Evolutionary conservation across 2,329 filamentous ascomycete species (phyloP), one percentile per base, ranked within the genome.

Genomic region (Penicillium brasilianum): DNA sequence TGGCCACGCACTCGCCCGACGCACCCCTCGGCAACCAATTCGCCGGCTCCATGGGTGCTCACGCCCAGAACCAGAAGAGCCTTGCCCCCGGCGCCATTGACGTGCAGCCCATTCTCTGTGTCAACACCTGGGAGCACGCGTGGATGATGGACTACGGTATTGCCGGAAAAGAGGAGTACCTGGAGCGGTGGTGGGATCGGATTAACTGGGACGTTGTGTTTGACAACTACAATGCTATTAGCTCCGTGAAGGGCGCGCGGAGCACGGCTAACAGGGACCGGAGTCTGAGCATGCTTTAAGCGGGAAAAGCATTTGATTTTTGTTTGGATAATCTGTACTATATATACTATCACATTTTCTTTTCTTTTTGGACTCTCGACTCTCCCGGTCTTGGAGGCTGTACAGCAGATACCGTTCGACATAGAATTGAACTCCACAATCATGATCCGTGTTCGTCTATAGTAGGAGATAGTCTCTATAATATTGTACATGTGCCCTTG

Each of bases 51-150:
- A 76, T 76, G 73, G 74, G 75, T 13, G 67, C 71, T 6, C 70
- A 74, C 59, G 64, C 75, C 8, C 60, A 68, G 48, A 74, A 76
- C 64, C 66, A 74, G 63, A 75, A 74, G 69, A 72, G 62, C 57
- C 65, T 78, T 52, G 78, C 78, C 4, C 77, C 75, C 34, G 77
- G 78, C 5, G 79, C 76, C 13, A 61, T 75, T n/a, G 74, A 90
- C 52, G 77, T 93, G 36, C 83, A 87, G 59, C 93, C 94, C 13
- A 83, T 98, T 62, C 81, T 99, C 70, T 97, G 94, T 75, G 85
- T 98, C 61, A 98, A 93, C 80, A 97, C 93, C 5, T 99, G 95
- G 95, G 90, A 98, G 82, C 95, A 98, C 79, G 89, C 90, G 9
- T 99, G 91, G 87, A 80, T 98, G 76, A 85, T 86, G 58, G 93